A percentile compares a stretch with the other conserved stretches of the same genome.
Conservation (phyloP, 371 early-diverging fungal species). For the Syncephalis fuscata region DNA sequence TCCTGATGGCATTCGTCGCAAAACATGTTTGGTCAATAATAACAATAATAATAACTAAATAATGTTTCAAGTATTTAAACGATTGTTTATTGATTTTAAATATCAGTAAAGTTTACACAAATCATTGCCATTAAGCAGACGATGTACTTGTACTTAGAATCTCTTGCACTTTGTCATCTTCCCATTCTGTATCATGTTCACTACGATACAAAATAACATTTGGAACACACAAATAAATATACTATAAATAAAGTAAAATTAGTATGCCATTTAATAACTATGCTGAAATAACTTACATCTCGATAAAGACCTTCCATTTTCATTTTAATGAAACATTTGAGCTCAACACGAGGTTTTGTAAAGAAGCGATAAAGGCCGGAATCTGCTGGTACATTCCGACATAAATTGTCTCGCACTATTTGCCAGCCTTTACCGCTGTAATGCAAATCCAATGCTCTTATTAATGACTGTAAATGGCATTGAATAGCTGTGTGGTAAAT, state of each 20-base stretch:
- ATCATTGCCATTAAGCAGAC: too few relatives aligned
- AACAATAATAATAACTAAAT: too few relatives aligned
- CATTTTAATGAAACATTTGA: conserved; percentile 50
- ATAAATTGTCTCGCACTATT: conserved; percentile 28
- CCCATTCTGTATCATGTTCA: neutral
- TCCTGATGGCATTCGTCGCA: too few relatives aligned
- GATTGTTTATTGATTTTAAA: too few relatives aligned
- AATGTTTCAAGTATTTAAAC: too few relatives aligned
- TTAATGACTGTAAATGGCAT: conserved; percentile 44
- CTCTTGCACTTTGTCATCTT: too few relatives aligned
- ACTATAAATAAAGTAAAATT: neutral
- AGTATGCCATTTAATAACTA: too few relatives aligned
- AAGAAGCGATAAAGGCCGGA: conserved; percentile 26
- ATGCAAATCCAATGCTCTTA: conserved; percentile 44
- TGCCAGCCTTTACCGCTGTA: conserved; percentile 47
- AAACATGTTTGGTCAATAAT: too few relatives aligned
- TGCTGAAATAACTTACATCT: conserved; percentile 20
- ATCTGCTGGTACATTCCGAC: conserved; percentile 20
- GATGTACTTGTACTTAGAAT: too few relatives aligned
- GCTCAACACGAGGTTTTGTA: conserved; percentile 19
- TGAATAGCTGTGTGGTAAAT: conserved; percentile 49
- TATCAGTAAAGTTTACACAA: too few relatives aligned
- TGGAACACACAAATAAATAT: neutral
- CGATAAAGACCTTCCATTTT: conserved; percentile 49
- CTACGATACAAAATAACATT: neutral